Conservation (phyloP, 176 grass and related monocot genomes). For the Phoenix roebelenii region DNA sequence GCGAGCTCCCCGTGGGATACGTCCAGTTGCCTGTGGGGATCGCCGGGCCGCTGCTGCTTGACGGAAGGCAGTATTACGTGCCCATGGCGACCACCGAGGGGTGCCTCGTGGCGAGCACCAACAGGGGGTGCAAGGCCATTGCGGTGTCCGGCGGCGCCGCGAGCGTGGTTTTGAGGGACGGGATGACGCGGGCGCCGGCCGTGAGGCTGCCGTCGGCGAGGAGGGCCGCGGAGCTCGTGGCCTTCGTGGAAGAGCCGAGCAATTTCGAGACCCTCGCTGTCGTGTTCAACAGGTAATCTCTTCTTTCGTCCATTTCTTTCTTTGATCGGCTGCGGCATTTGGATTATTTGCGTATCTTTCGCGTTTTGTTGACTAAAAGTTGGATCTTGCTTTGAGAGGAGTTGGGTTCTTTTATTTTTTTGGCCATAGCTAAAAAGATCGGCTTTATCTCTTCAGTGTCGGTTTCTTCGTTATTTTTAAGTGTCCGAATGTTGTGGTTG, state of each 20-base stretch:
- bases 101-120: slow-evolving; percentile 68
- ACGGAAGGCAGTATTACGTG: slow-evolving; percentile 37
- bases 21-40: slow-evolving; percentile 63
- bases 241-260: slow-evolving; percentile 38
- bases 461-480: too few relatives aligned
- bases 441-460: too few relatives aligned
- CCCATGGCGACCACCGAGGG: slow-evolving; percentile 88
- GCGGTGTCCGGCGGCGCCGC: slow-evolving; percentile 50
- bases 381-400: too few relatives aligned
- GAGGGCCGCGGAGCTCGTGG: slow-evolving; percentile 51
- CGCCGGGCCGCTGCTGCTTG: slow-evolving; percentile 56
- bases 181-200: slow-evolving; percentile 56
- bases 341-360: too few relatives aligned
- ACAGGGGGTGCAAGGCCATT: slow-evolving; percentile 70
- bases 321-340: background rate
- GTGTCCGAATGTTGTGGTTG: too few relatives aligned
- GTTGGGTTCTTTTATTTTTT: too few relatives aligned
- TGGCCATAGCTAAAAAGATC: too few relatives aligned
- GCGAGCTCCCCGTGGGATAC: slow-evolving; percentile 70
- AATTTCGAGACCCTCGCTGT: slow-evolving; percentile 47
- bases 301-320: background rate
- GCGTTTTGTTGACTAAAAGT: too few relatives aligned
- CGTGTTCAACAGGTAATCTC: slow-evolving; percentile 48
- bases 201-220: slow-evolving; percentile 36
- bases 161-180: slow-evolving; percentile 52